A percentile compares a stretch with the other conserved stretches of the same genome.
Evolutionary conservation across 1,284 basidiomycete species (phyloP).

Genomic region (Inonotus hispidus): DNA sequence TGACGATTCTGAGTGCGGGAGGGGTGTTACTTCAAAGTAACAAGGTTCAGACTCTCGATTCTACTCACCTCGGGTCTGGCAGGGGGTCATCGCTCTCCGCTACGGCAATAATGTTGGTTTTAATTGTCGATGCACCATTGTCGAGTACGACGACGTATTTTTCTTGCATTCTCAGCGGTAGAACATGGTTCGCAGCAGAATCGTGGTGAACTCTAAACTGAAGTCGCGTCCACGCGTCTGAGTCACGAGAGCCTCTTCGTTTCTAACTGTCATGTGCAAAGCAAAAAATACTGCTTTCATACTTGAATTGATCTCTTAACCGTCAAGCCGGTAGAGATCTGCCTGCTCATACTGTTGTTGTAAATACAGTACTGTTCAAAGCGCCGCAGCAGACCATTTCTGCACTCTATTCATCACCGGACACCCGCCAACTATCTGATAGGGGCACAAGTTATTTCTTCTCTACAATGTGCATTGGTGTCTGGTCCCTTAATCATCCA

Average conservation of each 20-base stretch:
- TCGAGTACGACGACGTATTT: conserved; percentile 65
- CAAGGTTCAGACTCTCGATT: neutral
- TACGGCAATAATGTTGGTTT: conserved; percentile 49
- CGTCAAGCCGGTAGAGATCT: no score
- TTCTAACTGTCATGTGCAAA: neutral
- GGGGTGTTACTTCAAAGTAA: neutral
- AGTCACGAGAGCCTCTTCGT: neutral
- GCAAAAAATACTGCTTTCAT: neutral
- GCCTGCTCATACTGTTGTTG: no score
- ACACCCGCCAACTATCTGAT: neutral
- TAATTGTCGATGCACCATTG: conserved; percentile 81
- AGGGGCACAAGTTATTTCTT: neutral
- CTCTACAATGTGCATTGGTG: conserved; percentile 61
- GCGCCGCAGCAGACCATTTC: neutral
- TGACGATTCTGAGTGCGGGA: conserved; percentile 48
- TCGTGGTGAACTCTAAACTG: neutral
- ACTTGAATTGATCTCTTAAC: neutral
- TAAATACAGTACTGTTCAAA: no score
- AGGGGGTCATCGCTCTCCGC: conserved; percentile 11
- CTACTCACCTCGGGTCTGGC: neutral
- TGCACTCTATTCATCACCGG: neutral
- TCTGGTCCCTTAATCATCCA: conserved; percentile 69
- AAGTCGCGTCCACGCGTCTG: neutral
- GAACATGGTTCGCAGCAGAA: neutral
- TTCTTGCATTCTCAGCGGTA: conserved; percentile 31